Base-by-base conservation (phyloP, 805 yeast species). In the Barnettozyma sucrosica region DNA sequence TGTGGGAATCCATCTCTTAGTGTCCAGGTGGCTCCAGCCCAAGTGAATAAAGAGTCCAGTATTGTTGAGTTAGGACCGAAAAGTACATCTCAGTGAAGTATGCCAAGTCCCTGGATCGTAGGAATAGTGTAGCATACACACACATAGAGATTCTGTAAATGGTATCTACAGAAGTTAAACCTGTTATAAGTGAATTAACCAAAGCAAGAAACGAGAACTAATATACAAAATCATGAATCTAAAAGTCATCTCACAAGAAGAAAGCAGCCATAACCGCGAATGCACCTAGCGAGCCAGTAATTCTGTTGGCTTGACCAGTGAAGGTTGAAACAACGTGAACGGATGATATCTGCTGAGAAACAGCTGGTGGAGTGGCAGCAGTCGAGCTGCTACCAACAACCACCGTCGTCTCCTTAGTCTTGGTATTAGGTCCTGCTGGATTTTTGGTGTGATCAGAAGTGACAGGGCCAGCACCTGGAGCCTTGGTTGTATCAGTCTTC, bases 221-320 rank as follows among this genome's bases (percentile, higher is more conserved):
- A 36, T 26, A 30, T 16, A 40, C 23, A 43, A 23, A 32, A 19
- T 37, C 36, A 71, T 87, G 96, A 24, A 88, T 32, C 90, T 47
- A 88, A 69, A 70, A 81, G 81, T 36, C 26, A 30, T 46, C 3
- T 96, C 95, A 38, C 88, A 83, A 46, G 81, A 79, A 21, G 92
- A 84, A 67, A 87, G 96, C 97, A 95, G 89, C 42, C 18, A 45
- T 38, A 19, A 89, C 92, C 52, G 97, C 76, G 45, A 89, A 95
- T 56, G 87, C 78, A 33, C 92, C 85, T 41, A 96, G 96, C 13
- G 96, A 97, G 32, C 96, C 96, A 55, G 89, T 85, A 58, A 80
- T 77, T 56, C 80, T 80, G 38, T 95, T 96, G 65, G 89, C 95
- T 20, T 61, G 60, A 44, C 60, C 62, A 25, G 46, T 46, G 43